Evolutionary conservation across 78 protist species (phyloP).

Genomic region (Corallochytrium limacisporum): DNA sequence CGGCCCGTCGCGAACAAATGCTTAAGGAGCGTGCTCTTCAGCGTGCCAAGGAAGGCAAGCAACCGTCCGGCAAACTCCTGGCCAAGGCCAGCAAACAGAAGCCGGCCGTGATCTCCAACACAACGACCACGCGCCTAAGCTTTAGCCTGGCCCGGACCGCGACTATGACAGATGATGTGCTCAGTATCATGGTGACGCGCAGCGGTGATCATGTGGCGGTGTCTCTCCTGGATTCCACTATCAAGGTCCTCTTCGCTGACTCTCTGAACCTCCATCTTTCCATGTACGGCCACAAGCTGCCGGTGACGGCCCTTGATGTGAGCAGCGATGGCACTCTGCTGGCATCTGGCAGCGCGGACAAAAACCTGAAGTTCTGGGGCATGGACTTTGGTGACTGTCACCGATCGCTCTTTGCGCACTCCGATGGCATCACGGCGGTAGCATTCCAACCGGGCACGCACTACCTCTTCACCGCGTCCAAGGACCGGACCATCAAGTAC

Average conservation of each 20-base stretch:
- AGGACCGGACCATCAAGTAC: slow-evolving; percentile 52
- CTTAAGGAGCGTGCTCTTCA: too few species aligned
- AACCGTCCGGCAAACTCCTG: too few species aligned
- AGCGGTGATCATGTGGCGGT: slow-evolving; percentile 50
- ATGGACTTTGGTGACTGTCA: slow-evolving; percentile 17
- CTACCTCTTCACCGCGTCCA: slow-evolving; percentile 60
- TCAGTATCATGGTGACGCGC: slow-evolving; percentile 30
- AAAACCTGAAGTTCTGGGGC: slow-evolving; percentile 80
- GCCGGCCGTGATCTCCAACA: neutral
- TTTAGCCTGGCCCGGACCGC: slow-evolving; percentile 34
- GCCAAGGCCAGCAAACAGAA: too few species aligned
- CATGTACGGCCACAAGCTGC: slow-evolving; percentile 93
- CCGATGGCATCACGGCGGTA: slow-evolving; percentile 56
- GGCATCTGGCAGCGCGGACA: slow-evolving; percentile 85
- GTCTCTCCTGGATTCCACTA: slow-evolving; percentile 72
- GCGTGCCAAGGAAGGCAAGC: too few species aligned
- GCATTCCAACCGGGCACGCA: slow-evolving; percentile 74
- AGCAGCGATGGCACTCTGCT: slow-evolving; percentile 63
- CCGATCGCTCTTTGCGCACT: slow-evolving; percentile 77
- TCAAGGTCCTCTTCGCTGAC: slow-evolving; percentile 70
- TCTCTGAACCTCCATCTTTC: slow-evolving; percentile 72
- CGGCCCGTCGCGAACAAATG: too few species aligned
- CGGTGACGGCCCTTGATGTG: slow-evolving; percentile 69
- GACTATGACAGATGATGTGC: slow-evolving; percentile 63
- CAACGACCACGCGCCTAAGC: slow-evolving; percentile 5